Evolutionary conservation across 768 basidiomycete species (phyloP), one percentile per base, ranked within the genome.

Genomic region (Wakefieldia striispora): DNA sequence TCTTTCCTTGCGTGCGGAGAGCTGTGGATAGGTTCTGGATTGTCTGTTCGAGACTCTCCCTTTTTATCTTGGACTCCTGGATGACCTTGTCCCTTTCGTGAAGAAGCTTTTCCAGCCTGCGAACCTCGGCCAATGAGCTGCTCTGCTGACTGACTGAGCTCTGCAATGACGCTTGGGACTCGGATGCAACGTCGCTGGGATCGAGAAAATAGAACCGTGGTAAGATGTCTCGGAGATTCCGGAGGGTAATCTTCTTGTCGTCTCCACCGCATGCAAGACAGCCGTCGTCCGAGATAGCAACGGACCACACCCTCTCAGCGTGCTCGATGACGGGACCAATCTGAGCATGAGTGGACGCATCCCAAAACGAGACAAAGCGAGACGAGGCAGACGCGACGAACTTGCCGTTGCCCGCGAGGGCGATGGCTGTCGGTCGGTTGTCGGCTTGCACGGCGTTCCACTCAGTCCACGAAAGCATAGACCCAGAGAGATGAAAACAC

Each of bases 311-410:
- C 20, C 44, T 23, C 16, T 44, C 26, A 17, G 43, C 26, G 0
- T 50, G 49, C 1, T 50, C 31, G 10, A 50, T 40, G 24, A 13
- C 5, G 16, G 43, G 34, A 7, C 43, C 43, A 4, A 50, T 40
- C 5, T 26, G 49, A 19, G 13, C 11, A 33, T 45, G 49, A 4
- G 49, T 50, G 5, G 49, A 35, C 10, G 43, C 36, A 38, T 50
- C 49, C 49, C 49, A 50, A n/a, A 50, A 40, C 17, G 49, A 40
- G 33, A 50, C 26, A 14, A 45, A 50, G 1, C 43, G 43, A 11
- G 31, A 40, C 1, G 49, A 44, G 21, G 49, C 37, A 1, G 14
- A 27, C 16, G 20, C 43, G 39, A 50, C 34, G 39, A 50, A 50
- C 16, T 35, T 45, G 23, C 40, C 49, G 20, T 40, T 50, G 24